Conservation (phyloP, 805 yeast species). For the Debaryomyces hansenii region DNA sequence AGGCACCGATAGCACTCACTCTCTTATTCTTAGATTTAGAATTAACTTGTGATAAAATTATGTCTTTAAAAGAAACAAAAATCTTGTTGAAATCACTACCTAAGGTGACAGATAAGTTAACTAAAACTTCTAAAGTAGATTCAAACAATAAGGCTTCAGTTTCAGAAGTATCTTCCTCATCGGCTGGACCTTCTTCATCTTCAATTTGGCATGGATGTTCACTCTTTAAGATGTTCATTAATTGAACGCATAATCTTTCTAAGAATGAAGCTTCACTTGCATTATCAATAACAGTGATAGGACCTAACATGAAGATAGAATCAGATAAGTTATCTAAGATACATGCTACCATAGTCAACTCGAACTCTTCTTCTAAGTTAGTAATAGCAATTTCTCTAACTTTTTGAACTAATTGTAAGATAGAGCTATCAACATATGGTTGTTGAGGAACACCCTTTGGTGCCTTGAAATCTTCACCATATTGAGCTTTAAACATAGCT, state of each 20-base stretch:
- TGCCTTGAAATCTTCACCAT: slow-evolving; percentile 47
- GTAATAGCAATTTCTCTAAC: slow-evolving; percentile 68
- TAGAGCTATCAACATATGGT: slow-evolving; percentile 58
- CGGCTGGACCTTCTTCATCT: slow-evolving; percentile 65
- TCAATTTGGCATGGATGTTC: slow-evolving; percentile 82
- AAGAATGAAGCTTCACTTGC: slow-evolving; percentile 52
- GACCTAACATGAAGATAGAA: slow-evolving; percentile 68
- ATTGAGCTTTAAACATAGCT: slow-evolving; percentile 60
- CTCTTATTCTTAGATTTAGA: slow-evolving; percentile 71
- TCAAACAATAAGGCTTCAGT: slow-evolving; percentile 72
- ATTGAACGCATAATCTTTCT: slow-evolving; percentile 67
- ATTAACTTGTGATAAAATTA: slow-evolving; percentile 54
- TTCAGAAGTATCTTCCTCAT: slow-evolving; percentile 50
- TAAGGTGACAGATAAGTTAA: slow-evolving; percentile 71
- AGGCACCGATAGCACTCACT: slow-evolving; percentile 80
- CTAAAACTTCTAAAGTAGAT: slow-evolving; percentile 81
- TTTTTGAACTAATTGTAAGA: slow-evolving; percentile 58
- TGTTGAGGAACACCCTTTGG: slow-evolving; percentile 66
- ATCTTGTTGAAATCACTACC: slow-evolving; percentile 75
- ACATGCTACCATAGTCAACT: slow-evolving; percentile 75
- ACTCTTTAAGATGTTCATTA: slow-evolving; percentile 73
- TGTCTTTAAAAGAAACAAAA: slow-evolving; percentile 69
- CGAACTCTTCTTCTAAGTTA: slow-evolving; percentile 76
- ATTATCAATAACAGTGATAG: slow-evolving; percentile 64
- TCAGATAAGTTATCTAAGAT: slow-evolving; percentile 74